Evolutionary conservation across 1,139 yeast genomes (phyloP).

Genomic region (Petasospora fabianii): DNA sequence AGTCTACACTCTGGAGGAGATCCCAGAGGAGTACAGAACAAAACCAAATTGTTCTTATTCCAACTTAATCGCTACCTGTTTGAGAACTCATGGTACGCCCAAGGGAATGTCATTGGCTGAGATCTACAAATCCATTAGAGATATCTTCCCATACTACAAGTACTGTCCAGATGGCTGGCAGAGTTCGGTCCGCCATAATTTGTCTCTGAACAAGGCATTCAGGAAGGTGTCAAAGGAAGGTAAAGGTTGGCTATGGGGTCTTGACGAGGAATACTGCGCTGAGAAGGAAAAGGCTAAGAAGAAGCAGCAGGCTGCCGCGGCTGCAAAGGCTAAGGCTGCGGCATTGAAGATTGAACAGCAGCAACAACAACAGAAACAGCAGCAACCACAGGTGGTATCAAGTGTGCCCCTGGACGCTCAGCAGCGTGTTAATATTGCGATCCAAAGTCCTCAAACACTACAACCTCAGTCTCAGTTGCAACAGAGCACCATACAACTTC

Average conservation of each 20-base stretch:
- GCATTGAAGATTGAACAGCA: conserved; percentile 50
- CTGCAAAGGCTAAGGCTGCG: conserved; percentile 56
- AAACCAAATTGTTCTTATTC: conserved; percentile 84
- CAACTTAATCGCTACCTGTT: conserved; percentile 71
- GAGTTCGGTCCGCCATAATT: conserved; percentile 83
- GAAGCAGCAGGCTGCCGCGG: conserved; percentile 59
- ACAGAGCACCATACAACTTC: not conserved
- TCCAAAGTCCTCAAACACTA: conserved; percentile 12
- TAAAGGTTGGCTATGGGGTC: conserved; percentile 89
- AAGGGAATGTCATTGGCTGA: conserved; percentile 82
- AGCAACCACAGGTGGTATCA: conserved; percentile 30
- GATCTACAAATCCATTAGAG: conserved; percentile 82
- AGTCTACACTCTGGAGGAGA: conserved; percentile 66
- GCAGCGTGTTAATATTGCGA: conserved; percentile 6
- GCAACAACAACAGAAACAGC: conserved; percentile 36
- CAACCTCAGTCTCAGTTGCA: conserved; percentile 3
- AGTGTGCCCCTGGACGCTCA: conserved; percentile 20
- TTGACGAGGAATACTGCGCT: conserved; percentile 77
- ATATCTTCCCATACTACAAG: conserved; percentile 82
- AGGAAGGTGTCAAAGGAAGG: conserved; percentile 74
- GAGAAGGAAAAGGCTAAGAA: conserved; percentile 77
- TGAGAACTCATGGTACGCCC: conserved; percentile 59
- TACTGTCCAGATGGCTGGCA: conserved; percentile 99
- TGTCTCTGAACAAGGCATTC: conserved; percentile 82
- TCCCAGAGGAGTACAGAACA: conserved; percentile 78